A percentile compares a stretch with the other conserved stretches of the same genome.
Conservation (phyloP, 805 yeast genomes). For the Wickerhamomyces ciferrii region DNA sequence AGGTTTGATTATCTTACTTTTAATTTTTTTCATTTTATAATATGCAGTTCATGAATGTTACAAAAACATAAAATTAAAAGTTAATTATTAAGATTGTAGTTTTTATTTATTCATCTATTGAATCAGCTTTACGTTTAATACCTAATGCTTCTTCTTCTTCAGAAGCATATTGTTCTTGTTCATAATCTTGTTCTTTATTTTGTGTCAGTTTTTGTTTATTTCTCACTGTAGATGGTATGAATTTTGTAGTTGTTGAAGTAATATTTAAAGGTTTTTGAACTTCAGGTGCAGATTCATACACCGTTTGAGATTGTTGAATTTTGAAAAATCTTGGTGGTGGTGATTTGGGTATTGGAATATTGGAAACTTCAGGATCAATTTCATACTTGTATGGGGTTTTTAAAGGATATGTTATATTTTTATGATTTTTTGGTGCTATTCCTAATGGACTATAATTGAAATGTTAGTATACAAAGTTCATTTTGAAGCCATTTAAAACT, state of each 20-base stretch:
- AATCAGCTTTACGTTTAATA: not conserved
- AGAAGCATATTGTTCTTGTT: constrained; percentile 6
- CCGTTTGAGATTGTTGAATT: constrained; percentile 1
- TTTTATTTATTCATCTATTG: not conserved
- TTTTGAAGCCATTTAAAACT: too few relatives aligned
- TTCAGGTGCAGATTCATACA: not conserved
- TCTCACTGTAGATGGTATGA: constrained; percentile 6
- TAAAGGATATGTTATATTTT: constrained; percentile 27
- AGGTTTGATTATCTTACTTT: not conserved
- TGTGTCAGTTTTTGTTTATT: not conserved
- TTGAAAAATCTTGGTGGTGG: constrained; percentile 18
- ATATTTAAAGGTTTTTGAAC: not conserved
- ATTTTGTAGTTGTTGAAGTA: not conserved
- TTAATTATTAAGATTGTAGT: not conserved
- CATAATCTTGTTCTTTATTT: not conserved
- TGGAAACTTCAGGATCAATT: constrained; percentile 18
- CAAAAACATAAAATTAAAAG: not conserved
- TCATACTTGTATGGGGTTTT: constrained; percentile 4
- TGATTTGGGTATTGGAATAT: constrained; percentile 26
- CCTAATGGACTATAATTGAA: constrained; percentile 41
- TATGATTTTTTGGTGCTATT: constrained; percentile 35
- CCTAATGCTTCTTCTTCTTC: constrained; percentile 13
- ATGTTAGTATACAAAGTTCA: not conserved
- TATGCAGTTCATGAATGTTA: not conserved
- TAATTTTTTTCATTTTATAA: too few relatives aligned